Evolutionary conservation across 352 stramenopile species (phyloP), one percentile per base, ranked within the genome.

Genomic region (Pythium apleroticum): DNA sequence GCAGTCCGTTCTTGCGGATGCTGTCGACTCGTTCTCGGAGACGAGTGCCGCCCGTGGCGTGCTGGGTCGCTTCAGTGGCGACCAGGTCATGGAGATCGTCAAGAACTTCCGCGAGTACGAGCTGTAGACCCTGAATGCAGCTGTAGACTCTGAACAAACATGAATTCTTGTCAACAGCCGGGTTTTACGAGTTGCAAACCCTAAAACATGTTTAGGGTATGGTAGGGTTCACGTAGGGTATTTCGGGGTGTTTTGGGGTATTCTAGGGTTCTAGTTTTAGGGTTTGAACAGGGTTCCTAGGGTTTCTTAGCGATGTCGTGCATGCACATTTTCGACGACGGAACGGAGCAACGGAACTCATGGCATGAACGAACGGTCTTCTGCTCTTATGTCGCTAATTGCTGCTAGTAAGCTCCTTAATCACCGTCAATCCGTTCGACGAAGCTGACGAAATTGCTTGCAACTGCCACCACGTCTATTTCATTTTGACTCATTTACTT

Each of bases 71-170:
- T 96, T 96, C 72, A 63, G 84, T 22, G 88, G 88, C 50, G 87
- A 96, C 63, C 87, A 96, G 64, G 77, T 93, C 45, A 96, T 96
- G 82, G 69, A 74, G 31, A 81, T 93, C 24, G 74, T 96, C 69
- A 94, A 96, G 71, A 60, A 72, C 19, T 93, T 88, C 60, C 76
- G 81, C 20, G 37, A 17, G 31, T 68, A 50, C 45, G 22, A 49
- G 22, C n/a, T 59, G 35, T 60, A 55, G 27, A 22, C 33, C 33
- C 33, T 41, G 15, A 41, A 33, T 33, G 10, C 30, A 33, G 30
- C 10, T 33, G 30, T 10, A 33, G 10, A 33, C 5, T 9, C 30
- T 33, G 10, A 5, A 33, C 30, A 33, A 33, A 33, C 0, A 33
- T 5, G 30, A 9, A 10, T 33, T 33, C 30, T 1, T 33, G 30